A percentile compares a stretch with the other conserved stretches of the same genome.
Evolutionary conservation across 768 basidiomycete genomes (phyloP).

Genomic region (Lyophyllum atratum): DNA sequence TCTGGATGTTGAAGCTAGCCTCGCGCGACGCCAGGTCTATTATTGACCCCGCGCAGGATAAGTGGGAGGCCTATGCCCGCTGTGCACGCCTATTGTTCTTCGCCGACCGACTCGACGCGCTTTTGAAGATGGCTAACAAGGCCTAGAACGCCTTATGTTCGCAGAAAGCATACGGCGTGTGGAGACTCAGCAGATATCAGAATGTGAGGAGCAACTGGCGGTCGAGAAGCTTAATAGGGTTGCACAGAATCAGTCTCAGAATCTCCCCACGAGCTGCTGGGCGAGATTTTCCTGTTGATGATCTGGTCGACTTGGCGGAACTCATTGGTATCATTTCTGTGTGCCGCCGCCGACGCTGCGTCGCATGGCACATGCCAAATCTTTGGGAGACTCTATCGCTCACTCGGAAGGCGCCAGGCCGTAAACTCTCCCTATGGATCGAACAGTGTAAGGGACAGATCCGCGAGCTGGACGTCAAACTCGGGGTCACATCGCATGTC

Average conservation of each 20-base stretch:
- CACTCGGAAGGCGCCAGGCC: conserved; percentile 41
- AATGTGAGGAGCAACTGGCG: conserved; percentile 23
- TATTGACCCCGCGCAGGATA: conserved; percentile 65
- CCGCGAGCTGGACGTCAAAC: conserved; percentile 34
- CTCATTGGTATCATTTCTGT: conserved; percentile 57
- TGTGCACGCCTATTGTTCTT: conserved; percentile 67
- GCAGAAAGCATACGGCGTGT: conserved; percentile 45
- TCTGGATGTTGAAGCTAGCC: conserved; percentile 63
- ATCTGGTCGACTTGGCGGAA: conserved; percentile 41
- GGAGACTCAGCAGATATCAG: conserved; percentile 43
- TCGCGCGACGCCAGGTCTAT: conserved; percentile 68
- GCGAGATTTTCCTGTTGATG: conserved; percentile 50
- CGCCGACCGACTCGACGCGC: conserved; percentile 49
- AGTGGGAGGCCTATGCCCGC: conserved; percentile 79
- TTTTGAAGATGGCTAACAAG: conserved; percentile 59
- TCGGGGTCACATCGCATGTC: conserved; percentile 18
- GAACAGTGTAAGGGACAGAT: conserved; percentile 55
- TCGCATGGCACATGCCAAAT: conserved; percentile 49
- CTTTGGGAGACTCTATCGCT: conserved; percentile 68
- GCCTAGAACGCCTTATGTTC: conserved; percentile 54
- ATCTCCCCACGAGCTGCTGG: conserved; percentile 72
- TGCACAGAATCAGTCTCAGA: conserved; percentile 52
- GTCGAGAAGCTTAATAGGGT: conserved; percentile 26
- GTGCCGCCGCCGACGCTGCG: conserved; percentile 62
- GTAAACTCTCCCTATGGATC: conserved; percentile 61